phyloP scores from a whole-genome alignment of 1,139 yeast species.

The Scheffersomyces illinoinensis region DNA sequence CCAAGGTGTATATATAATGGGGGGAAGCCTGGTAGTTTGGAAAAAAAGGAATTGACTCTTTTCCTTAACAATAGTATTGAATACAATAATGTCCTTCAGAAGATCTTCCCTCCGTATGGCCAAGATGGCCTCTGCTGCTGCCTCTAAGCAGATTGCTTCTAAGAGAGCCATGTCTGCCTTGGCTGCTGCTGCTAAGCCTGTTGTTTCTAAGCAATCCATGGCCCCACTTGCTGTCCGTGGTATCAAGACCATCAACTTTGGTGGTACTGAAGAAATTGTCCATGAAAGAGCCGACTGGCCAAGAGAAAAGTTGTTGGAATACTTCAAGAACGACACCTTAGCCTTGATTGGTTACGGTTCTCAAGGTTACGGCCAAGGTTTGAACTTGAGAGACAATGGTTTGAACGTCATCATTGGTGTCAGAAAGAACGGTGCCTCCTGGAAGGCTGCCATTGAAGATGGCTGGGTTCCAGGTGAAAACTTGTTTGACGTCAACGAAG shows the following conservation, averaged over 20 bases:
- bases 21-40: not conserved
- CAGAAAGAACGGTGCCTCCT: conserved; percentile 97
- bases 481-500: conserved; percentile 93
- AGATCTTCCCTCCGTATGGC: conserved; percentile 63
- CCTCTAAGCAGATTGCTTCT: conserved; percentile 52
- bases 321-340: conserved; percentile 96
- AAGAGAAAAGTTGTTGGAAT: conserved; percentile 89
- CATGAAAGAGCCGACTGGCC: conserved; percentile 99
- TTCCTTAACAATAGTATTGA: conserved; percentile 3
- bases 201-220: conserved; percentile 37
- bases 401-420: conserved; percentile 97
- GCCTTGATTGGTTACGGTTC: conserved; percentile 99
- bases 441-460: conserved; percentile 99
- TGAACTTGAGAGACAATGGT: conserved; percentile 98
- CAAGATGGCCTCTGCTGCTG: conserved; percentile 55
- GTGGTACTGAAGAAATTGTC: conserved; percentile 92
- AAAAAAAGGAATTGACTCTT: not conserved
- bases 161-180: conserved; percentile 70
- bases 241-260: conserved; percentile 93
- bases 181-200: conserved; percentile 51
- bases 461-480: conserved; percentile 99
- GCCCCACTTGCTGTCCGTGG: conserved; percentile 66
- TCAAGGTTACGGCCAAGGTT: conserved; percentile 99
- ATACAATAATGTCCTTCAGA: conserved; percentile 56
- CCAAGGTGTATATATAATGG: conserved; percentile 8